phyloP scores from a whole-genome alignment of 352 stramenopile genomes.

The Pythium rhizo-oryzae region DNA sequence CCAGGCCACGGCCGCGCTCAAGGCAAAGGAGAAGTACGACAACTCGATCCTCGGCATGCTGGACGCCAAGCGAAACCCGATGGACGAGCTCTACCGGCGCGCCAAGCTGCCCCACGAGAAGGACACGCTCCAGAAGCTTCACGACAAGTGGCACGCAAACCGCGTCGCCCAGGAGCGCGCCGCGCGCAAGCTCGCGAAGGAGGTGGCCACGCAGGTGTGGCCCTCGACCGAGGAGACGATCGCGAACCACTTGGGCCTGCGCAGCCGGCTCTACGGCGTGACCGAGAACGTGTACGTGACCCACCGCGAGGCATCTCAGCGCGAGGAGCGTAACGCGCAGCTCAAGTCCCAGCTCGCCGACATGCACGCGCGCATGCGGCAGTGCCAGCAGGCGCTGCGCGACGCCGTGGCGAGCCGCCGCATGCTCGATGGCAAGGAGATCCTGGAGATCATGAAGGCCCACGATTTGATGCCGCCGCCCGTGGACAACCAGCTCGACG shows the following conservation, averaged over 20 bases:
- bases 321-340: constrained; percentile 36
- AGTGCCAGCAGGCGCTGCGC: constrained; percentile 46
- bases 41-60: constrained; percentile 51
- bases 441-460: constrained; percentile 52
- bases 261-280: constrained; percentile 62
- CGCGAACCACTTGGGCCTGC: constrained; percentile 43
- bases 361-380: constrained; percentile 35
- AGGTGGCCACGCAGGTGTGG: constrained; percentile 34
- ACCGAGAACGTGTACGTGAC: constrained; percentile 73
- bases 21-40: constrained; percentile 61
- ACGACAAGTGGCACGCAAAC: constrained; percentile 56
- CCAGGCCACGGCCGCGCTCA: constrained; percentile 50
- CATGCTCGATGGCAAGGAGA: constrained; percentile 60
- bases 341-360: constrained; percentile 40
- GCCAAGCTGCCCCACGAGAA: constrained; percentile 52
- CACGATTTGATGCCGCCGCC: constrained; percentile 28
- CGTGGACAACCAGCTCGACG: constrained; percentile 35
- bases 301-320: constrained; percentile 43
- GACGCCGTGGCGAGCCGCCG: constrained; percentile 41
- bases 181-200: constrained; percentile 47
- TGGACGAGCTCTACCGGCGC: constrained; percentile 66
- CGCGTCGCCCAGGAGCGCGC: constrained; percentile 46
- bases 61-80: constrained; percentile 59
- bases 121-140: constrained; percentile 42
- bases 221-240: constrained; percentile 41